A percentile compares a stretch with the other conserved stretches of the same genome.
These are phyloP conservation scores for Cutaneotrichosporon sp. DNA, from an alignment of 1,284 basidiomycete genomes.

Conservation along the genomic window DNA sequence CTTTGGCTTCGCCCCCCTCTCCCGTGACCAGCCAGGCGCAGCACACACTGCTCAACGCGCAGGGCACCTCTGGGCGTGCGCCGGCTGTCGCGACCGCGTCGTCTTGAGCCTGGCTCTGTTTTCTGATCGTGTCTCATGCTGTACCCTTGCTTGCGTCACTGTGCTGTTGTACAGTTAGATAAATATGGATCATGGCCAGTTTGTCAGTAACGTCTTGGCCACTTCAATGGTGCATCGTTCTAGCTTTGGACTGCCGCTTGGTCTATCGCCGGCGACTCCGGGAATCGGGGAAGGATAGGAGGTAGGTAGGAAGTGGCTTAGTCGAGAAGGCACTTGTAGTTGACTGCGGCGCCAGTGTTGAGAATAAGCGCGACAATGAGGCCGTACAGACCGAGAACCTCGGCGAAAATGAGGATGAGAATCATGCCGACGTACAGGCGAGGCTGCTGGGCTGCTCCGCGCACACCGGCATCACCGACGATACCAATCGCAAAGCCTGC, in stretches of 20 bases:
- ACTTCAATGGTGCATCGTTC: slow-evolving; percentile 19
- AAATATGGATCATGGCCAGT: neutral
- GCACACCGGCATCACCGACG: slow-evolving; percentile 91
- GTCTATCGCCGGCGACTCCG: neutral
- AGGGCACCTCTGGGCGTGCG: neutral
- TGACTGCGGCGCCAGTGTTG: slow-evolving; percentile 55
- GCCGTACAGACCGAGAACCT: slow-evolving; percentile 71
- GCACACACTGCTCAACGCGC: neutral
- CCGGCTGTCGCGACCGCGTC: neutral
- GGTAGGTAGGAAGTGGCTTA: neutral
- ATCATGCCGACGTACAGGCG: slow-evolving; percentile 81
- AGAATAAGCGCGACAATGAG: slow-evolving; percentile 60
- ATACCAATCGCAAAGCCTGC: slow-evolving; percentile 92
- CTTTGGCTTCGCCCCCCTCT: neutral
- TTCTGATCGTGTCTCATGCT: neutral
- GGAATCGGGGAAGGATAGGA: neutral
- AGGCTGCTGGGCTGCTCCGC: slow-evolving; percentile 87
- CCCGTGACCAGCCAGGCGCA: neutral
- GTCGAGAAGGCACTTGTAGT: slow-evolving; percentile 30
- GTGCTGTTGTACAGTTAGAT: slow-evolving; percentile 3
- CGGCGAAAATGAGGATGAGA: slow-evolving; percentile 88
- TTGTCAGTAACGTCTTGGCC: neutral
- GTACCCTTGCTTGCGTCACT: neutral
- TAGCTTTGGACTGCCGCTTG: slow-evolving; percentile 9
- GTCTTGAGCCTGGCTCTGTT: slow-evolving; percentile 1